These are phyloP conservation scores for Arthrobotrys sphaeroides DNA, from an alignment of 2,329 filamentous ascomycete species.

Conservation along the genomic window DNA sequence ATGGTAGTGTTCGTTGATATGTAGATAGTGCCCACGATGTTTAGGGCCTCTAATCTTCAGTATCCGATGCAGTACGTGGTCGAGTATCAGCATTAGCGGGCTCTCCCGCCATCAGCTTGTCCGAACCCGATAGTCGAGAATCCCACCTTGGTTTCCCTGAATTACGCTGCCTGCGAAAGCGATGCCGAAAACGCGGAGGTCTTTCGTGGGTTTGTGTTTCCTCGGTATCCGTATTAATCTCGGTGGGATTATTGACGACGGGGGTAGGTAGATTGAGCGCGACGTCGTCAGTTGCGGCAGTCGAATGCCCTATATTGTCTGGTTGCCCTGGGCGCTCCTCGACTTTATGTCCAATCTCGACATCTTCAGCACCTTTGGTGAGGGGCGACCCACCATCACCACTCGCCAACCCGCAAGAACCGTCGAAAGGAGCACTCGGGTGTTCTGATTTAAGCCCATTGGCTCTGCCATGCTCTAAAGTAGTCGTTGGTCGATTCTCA, in stretches of 20 bases:
- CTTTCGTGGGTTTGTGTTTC: neutral
- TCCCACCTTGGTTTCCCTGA: neutral
- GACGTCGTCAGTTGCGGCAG: neutral
- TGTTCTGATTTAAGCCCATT: neutral
- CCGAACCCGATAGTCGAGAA: neutral
- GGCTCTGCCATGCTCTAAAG: neutral
- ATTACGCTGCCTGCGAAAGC: neutral
- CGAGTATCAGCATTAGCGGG: neutral
- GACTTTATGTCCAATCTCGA: too few species aligned
- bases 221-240: neutral
- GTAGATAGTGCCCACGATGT: too few species aligned
- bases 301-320: neutral
- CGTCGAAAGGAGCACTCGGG: neutral
- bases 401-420: neutral
- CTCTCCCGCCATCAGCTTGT: neutral
- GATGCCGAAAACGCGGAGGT: conserved; percentile 27
- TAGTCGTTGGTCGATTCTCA: neutral
- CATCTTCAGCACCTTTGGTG: neutral
- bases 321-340: neutral
- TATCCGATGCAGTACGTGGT: neutral
- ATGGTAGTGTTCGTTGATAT: neutral
- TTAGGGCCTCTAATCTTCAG: neutral
- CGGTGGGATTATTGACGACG: neutral
- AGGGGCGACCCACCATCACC: neutral
- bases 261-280: neutral